Conservation (phyloP, 2,329 filamentous ascomycete species). For the Raffaelea ambrosiae region DNA sequence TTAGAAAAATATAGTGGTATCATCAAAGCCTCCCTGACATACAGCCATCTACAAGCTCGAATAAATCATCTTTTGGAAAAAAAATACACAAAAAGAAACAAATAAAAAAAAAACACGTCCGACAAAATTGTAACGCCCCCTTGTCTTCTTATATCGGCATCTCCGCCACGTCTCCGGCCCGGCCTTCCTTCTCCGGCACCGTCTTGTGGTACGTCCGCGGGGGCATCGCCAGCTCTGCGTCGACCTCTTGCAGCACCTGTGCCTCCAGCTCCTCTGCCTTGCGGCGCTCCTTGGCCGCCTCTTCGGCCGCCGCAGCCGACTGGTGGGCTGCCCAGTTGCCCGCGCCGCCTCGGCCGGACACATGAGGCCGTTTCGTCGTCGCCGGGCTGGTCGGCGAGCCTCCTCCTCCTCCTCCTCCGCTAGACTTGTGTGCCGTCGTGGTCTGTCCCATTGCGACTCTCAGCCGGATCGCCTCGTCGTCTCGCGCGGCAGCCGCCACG, state of each 20-base stretch:
- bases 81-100: no score
- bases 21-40: no score
- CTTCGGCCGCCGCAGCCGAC: conserved; percentile 16
- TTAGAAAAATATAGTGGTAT: no score
- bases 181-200: conserved; percentile 3
- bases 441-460: no score
- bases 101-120: no score
- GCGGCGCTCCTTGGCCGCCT: conserved; percentile 21
- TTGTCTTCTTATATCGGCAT: not conserved
- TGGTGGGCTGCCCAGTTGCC: conserved; percentile 39
- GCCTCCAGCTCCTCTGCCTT: conserved; percentile 31
- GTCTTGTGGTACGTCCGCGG: conserved; percentile 30
- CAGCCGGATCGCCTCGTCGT: no score
- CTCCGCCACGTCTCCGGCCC: not conserved
- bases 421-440: conserved; percentile 16
- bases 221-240: conserved; percentile 37
- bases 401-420: not conserved
- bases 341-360: conserved; percentile 46
- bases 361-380: conserved; percentile 11
- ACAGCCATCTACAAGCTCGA: no score
- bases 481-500: conserved; percentile 22
- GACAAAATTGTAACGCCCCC: no score
- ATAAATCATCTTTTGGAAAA: no score
- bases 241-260: conserved; percentile 36
- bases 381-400: conserved; percentile 10